Evolutionary conservation across 768 basidiomycete genomes (phyloP), one percentile per base, ranked within the genome.

Genomic region (Sporobolomyces roseus): DNA sequence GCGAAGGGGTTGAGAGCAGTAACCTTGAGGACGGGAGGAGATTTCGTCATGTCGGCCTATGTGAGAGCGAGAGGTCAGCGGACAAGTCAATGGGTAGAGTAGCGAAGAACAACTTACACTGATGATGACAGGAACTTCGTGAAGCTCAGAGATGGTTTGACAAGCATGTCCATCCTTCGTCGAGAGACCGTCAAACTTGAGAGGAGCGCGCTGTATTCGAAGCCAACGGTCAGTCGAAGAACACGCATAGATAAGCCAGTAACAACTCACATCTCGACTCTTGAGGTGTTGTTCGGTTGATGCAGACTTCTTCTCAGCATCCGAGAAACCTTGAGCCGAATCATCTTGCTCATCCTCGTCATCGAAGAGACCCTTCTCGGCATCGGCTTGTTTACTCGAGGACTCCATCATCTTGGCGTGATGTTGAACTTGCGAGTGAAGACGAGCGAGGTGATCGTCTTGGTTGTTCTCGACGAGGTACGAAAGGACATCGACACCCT

Each of bases 381-480:
- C 91, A 59, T 92, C 86, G 48, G 88, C 85, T 46, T 89, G 88
- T 65, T 88, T 86, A 51, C 90, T 90, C 4, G 85, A 85, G 49
- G 92, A 88, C 79, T 92, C 91, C 89, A 93, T 92, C 81, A 92
- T 91, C 65, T 87, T 77, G 9, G 90, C 89, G 74, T 93, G 90
- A 70, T 90, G 89, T 78, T 93, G 92, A 0, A 90, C 91, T 72
- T 88, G 90, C 79, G 90, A 87, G 77, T 92, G 91, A 74, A 99
- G 89, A 80, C 92, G 92, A 82, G 88, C 89, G 71, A 99, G 81
- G 77, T 97, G 93, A 75, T 93, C 91, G 77, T 99, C 94, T 75
- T 97, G 92, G 75, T 90, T 91, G 78, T 91, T 90, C 79, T 93
- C 92, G 27, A 92, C 91, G 53, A 99, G 83, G 89, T 89, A 99